Conservation (phyloP, 805 yeast species). For the Monosporozyma servazzii region DNA sequence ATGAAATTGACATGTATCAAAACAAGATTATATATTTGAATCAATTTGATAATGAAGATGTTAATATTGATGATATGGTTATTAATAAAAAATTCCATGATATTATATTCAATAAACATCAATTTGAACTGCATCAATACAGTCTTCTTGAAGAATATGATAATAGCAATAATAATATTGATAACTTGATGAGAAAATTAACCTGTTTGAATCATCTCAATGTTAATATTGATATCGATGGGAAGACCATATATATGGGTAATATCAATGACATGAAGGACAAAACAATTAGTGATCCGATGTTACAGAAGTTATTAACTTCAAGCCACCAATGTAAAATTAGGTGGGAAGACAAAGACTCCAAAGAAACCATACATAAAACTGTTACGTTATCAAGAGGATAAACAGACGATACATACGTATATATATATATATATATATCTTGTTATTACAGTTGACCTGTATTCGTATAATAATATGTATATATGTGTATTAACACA, state of each 20-base stretch:
- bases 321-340: constrained; percentile 3
- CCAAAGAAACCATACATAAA: neutral
- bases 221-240: constrained; percentile 7
- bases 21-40: constrained; percentile 1
- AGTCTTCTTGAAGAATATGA: neutral
- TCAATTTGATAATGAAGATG: neutral
- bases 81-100: neutral
- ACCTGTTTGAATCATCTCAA: constrained; percentile 6
- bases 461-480: no score
- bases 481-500: no score
- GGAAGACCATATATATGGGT: constrained; percentile 7
- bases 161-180: neutral
- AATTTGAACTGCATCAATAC: constrained; percentile 1
- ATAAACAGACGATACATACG: neutral
- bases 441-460: neutral
- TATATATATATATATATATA: no score
- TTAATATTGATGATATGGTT: neutral
- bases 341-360: constrained; percentile 9
- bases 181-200: constrained; percentile 3
- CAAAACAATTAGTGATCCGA: constrained; percentile 4
- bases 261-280: constrained; percentile 9
- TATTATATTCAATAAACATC: constrained; percentile 1
- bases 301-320: neutral
- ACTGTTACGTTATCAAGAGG: neutral
- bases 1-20: neutral